Base-by-base conservation (phyloP, 805 yeast genomes). In the Clavispora carvajalis region DNA sequence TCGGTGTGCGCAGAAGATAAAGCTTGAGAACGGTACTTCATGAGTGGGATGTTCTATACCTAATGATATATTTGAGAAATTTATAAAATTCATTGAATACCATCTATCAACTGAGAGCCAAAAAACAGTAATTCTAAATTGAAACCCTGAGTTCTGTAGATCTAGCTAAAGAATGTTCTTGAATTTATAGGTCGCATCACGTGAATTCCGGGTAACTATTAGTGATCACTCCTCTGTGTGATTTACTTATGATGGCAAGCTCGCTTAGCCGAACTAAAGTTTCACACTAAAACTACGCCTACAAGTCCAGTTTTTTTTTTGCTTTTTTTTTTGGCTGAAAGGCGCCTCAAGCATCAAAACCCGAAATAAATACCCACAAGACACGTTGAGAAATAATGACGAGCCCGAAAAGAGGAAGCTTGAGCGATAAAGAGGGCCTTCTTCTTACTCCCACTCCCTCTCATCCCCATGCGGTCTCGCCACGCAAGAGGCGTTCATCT, bases 401-500 rank as follows among this genome's bases (percentile, higher is more conserved):
- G 18, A 48, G 52, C 34, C 53, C 50, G 17, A 49, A 48, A 26
- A 43, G 51, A 39, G 38, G 33, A 25, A 46, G 34, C 39, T 33
- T 44, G 26, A 40, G 40, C 34, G 48, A 47, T 29, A 48, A 48
- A 34, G 54, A 50, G 15, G 52, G 51, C 21, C 44, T 38, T 22
- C 51, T 50, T 28, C 51, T 50, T 28, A 47, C 52, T 10, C 54
- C 54, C n/a, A 50, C 54, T 22, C 41, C 51, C 7, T 50, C 54
- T 12, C 52, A 50, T 34, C 33, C 44, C 11, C 54, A 49, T 22
- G 47, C 52, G 10, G 52, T 48, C n/a, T 43, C 45, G 33, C 48
- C 52, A 17, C 53, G 74, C 43, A 58, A 63, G 44, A 69, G 96
- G 61, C 77, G 97, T 46, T 87, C 96, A 2, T 87, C 96, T 2